Evolutionary conservation across 176 grass and related monocot genomes (phyloP).

Genomic region (barley (Hordeum vulgare)): DNA sequence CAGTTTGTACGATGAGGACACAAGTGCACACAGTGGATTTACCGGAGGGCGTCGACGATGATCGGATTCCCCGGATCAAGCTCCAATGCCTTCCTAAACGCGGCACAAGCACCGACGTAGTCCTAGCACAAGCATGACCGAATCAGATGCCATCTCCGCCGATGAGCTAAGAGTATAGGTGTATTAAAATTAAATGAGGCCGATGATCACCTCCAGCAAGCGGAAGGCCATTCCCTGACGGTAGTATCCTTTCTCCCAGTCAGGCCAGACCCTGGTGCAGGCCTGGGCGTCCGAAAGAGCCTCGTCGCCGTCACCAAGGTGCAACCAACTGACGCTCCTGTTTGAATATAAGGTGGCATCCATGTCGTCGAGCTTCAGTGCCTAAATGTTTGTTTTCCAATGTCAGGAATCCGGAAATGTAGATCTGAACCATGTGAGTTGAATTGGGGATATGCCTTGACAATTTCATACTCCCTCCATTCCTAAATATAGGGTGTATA

Average conservation of each 20-base stretch:
- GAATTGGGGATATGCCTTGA: not conserved
- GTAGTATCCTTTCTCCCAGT: slow-evolving; percentile 19
- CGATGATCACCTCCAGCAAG: not conserved
- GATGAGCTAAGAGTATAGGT: not conserved
- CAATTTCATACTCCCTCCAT: too few species aligned
- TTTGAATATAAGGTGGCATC: not conserved
- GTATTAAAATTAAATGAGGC: not conserved
- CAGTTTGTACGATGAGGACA: not conserved
- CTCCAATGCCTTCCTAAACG: not conserved
- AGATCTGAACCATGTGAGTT: not conserved
- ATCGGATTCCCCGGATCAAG: not conserved
- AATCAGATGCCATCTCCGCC: not conserved
- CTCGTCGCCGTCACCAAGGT: not conserved
- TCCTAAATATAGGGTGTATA: too few species aligned
- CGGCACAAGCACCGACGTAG: not conserved
- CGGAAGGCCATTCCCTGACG: slow-evolving; percentile 16
- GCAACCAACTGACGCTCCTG: not conserved
- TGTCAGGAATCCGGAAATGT: not conserved
- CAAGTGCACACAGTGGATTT: not conserved
- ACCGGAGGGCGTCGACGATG: not conserved
- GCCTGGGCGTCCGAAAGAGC: not conserved
- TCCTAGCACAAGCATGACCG: not conserved
- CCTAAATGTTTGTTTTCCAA: not conserved
- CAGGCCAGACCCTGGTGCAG: not conserved
- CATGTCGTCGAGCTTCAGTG: not conserved